These are phyloP conservation scores for Xerocomus potaroensis DNA, from an alignment of 768 basidiomycete genomes.

Conservation along the genomic window DNA sequence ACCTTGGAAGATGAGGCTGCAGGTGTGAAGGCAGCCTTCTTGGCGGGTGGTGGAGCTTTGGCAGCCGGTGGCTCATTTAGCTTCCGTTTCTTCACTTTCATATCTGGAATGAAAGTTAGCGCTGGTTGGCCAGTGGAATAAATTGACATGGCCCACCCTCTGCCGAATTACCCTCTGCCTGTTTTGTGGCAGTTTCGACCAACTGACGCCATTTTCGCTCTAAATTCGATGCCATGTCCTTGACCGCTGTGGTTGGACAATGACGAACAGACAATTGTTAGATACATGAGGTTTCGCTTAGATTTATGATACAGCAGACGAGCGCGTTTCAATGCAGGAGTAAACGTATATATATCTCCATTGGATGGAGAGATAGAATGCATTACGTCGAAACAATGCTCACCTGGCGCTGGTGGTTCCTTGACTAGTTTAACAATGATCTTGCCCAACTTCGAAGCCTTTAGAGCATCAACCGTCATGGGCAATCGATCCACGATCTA, in stretches of 20 bases:
- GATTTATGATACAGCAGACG: constrained; percentile 30
- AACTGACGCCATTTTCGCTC: constrained; percentile 78
- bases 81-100: constrained; percentile 74
- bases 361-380: constrained; percentile 18
- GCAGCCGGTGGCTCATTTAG: constrained; percentile 45
- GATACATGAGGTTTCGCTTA: constrained; percentile 50
- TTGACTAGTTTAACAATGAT: constrained; percentile 73
- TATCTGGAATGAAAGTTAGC: constrained; percentile 38
- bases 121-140: constrained; percentile 22
- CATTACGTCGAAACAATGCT: constrained; percentile 37
- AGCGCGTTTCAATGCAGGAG: constrained; percentile 27
- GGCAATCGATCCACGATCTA: constrained; percentile 83
- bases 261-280: constrained; percentile 52
- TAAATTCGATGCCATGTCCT: constrained; percentile 89
- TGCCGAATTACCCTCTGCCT: constrained; percentile 35
- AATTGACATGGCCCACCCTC: constrained; percentile 76
- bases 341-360: constrained; percentile 28
- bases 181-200: constrained; percentile 49
- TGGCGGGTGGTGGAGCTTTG: constrained; percentile 52
- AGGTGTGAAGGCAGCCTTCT: constrained; percentile 54
- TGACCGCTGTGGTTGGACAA: constrained; percentile 64
- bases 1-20: constrained; percentile 24
- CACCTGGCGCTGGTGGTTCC: constrained; percentile 75
- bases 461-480: constrained; percentile 63
- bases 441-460: constrained; percentile 73